A percentile compares a stretch with the other conserved stretches of the same genome.
Conservation (phyloP, 2,329 filamentous ascomycete genomes). For the Didymella pinodella region DNA sequence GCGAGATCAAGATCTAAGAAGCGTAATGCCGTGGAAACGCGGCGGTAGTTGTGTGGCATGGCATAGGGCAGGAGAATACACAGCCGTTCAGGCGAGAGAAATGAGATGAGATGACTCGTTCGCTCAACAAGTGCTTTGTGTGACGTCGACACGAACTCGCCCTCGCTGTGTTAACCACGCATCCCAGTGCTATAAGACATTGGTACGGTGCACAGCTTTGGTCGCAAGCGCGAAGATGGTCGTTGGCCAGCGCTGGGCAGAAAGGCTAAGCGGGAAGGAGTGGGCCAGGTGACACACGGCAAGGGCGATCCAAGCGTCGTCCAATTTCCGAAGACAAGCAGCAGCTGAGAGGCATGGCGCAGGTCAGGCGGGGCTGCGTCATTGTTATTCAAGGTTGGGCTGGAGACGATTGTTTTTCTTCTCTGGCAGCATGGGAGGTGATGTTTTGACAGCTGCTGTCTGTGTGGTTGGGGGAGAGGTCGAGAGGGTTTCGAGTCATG, state of each 20-base stretch:
- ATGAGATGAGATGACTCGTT: conserved; percentile 18
- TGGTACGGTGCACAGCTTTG: conserved; percentile 8
- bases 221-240: neutral
- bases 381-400: neutral
- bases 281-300: conserved; percentile 29
- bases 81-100: conserved; percentile 18
- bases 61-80: conserved; percentile 14
- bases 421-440: neutral
- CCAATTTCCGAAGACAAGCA: conserved; percentile 41
- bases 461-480: neutral
- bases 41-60: conserved; percentile 10
- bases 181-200: conserved; percentile 25
- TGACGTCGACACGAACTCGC: conserved; percentile 31
- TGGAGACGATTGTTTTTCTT: neutral
- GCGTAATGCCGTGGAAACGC: conserved; percentile 5
- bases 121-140: conserved; percentile 20
- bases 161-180: conserved; percentile 10
- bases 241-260: conserved; percentile 2
- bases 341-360: neutral
- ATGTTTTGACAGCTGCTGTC: neutral
- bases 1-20: conserved; percentile 55
- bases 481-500: conserved; percentile 17
- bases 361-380: conserved; percentile 6
- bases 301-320: conserved; percentile 35
- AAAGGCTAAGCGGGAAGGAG: conserved; percentile 18